These are phyloP conservation scores for Entelexis paramagnoliae DNA, from an alignment of 1,139 yeast genomes.

Conservation along the genomic window DNA sequence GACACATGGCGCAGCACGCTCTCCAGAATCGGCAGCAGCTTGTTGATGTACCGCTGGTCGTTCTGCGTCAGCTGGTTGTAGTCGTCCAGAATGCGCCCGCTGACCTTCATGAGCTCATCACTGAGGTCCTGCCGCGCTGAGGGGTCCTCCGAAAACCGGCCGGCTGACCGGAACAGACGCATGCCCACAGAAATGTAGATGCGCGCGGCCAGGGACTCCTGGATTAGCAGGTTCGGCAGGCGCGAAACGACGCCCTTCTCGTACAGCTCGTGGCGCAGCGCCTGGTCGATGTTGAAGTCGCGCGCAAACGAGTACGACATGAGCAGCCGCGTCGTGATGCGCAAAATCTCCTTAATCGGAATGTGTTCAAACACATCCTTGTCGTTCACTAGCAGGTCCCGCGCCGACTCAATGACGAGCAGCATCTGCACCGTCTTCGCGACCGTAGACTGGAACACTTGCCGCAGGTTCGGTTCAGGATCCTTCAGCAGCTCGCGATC, in stretches of 20 bases:
- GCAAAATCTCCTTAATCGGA: slow-evolving; percentile 54
- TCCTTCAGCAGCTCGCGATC: slow-evolving; percentile 31
- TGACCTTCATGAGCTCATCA: slow-evolving; percentile 54
- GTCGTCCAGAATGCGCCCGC: slow-evolving; percentile 58
- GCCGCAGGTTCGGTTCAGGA: slow-evolving; percentile 9
- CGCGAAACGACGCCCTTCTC: slow-evolving; percentile 88
- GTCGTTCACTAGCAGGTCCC: slow-evolving; percentile 56
- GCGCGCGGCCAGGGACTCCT: slow-evolving; percentile 84
- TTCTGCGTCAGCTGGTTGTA: slow-evolving; percentile 60
- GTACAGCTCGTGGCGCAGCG: slow-evolving; percentile 74
- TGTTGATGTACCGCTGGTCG: slow-evolving; percentile 64
- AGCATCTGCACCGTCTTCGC: slow-evolving; percentile 87
- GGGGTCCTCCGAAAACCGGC: slow-evolving; percentile 26
- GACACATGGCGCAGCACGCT: slow-evolving; percentile 75
- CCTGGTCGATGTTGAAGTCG: slow-evolving; percentile 79
- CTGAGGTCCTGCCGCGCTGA: slow-evolving; percentile 37
- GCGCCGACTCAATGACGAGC: slow-evolving; percentile 74
- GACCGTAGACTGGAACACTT: slow-evolving; percentile 63
- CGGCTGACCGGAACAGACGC: slow-evolving; percentile 65
- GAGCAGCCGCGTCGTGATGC: slow-evolving; percentile 50
- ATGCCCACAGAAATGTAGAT: slow-evolving; percentile 75
- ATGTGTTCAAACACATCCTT: slow-evolving; percentile 58
- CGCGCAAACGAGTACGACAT: slow-evolving; percentile 73
- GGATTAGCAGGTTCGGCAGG: slow-evolving; percentile 80
- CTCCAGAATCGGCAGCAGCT: slow-evolving; percentile 88